These are phyloP conservation scores for Pseudogymnoascus sp. DNA, from an alignment of 2,329 filamentous ascomycete genomes.

Conservation along the genomic window DNA sequence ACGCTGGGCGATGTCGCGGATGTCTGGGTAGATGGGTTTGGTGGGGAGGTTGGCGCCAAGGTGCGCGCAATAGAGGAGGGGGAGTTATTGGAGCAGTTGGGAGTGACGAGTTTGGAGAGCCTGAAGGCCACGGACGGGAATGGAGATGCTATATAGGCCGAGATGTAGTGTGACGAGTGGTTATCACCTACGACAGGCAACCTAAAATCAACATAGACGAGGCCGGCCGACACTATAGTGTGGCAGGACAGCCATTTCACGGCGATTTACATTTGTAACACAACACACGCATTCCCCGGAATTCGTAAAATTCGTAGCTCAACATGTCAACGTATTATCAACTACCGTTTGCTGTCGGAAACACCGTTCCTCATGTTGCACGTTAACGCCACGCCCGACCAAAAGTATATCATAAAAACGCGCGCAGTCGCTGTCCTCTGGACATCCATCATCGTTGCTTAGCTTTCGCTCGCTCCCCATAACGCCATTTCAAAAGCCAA, in stretches of 20 bases:
- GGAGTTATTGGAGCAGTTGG: conserved; percentile 13
- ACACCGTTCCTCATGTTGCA: background rate
- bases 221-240: background rate
- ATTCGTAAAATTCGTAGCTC: background rate
- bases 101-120: conserved; percentile 8
- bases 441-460: background rate
- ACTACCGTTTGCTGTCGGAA: background rate
- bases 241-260: background rate
- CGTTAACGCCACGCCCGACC: background rate
- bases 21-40: conserved; percentile 18
- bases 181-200: background rate
- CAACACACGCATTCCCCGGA: background rate
- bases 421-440: background rate
- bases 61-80: conserved; percentile 9
- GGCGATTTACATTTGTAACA: background rate
- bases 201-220: background rate
- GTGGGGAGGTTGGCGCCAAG: conserved; percentile 13
- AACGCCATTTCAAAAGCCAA: background rate
- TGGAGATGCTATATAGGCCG: background rate
- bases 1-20: conserved; percentile 12
- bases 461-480: background rate
- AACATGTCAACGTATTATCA: conserved; percentile 1
- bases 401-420: background rate
- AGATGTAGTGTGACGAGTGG: background rate
- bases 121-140: background rate